These are phyloP conservation scores for Prosopis cineraria DNA, from an alignment of 306 rosid genomes.

Conservation along the genomic window DNA sequence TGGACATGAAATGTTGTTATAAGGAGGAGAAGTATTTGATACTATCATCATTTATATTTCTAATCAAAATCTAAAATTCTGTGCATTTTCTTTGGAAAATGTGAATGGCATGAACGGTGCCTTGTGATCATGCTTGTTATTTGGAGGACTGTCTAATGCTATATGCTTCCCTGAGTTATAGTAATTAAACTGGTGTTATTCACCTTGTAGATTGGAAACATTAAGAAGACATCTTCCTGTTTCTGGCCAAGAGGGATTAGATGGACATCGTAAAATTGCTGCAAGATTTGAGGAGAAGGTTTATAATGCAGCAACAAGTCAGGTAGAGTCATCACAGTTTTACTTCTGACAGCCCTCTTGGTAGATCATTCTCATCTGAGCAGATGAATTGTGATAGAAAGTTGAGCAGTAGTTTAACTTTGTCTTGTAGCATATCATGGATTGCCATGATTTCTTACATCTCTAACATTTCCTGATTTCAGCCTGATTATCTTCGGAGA, in stretches of 20 bases:
- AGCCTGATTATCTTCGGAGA: constrained; percentile 30
- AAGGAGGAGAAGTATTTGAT: not conserved
- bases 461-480: not conserved
- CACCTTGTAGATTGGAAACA: constrained; percentile 45
- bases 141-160: not conserved
- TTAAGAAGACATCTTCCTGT: constrained; percentile 53
- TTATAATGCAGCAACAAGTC: constrained; percentile 46
- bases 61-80: not conserved
- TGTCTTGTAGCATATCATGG: not conserved
- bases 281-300: constrained; percentile 58
- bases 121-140: not conserved
- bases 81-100: not conserved
- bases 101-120: not conserved
- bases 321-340: constrained; percentile 39
- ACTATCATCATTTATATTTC: not conserved
- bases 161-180: no score
- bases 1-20: not conserved
- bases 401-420: not conserved
- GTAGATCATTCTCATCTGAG: not conserved
- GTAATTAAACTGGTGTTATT: not conserved
- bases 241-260: constrained; percentile 54
- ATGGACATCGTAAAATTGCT: constrained; percentile 55
- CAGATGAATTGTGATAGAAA: not conserved
- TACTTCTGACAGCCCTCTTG: not conserved
- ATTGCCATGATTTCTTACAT: not conserved